phyloP scores from a whole-genome alignment of 2,329 filamentous ascomycete genomes.

The Graphiopsis chlorocephala region DNA sequence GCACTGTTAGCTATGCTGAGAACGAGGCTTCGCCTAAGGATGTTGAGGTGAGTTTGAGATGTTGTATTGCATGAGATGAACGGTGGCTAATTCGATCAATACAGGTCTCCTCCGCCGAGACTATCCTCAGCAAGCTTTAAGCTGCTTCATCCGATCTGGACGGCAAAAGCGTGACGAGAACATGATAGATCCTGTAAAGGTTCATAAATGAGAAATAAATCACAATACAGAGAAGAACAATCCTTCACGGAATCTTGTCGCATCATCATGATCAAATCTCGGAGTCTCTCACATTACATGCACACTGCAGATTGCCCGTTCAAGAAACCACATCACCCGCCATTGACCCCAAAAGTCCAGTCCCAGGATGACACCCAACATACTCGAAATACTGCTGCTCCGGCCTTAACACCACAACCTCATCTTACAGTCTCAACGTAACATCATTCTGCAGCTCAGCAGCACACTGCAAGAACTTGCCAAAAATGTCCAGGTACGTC shows the following conservation, averaged over 20 bases:
- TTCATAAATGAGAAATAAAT: slow-evolving; percentile 3
- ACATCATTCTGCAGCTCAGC: slow-evolving; percentile 25
- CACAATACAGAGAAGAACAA: not conserved
- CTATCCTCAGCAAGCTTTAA: slow-evolving; percentile 49
- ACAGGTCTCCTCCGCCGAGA: slow-evolving; percentile 49
- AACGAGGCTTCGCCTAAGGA: slow-evolving; percentile 59
- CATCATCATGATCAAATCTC: not conserved
- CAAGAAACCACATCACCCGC: not conserved
- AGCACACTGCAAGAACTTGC: slow-evolving; percentile 25
- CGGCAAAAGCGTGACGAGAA: not conserved
- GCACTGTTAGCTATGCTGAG: slow-evolving; percentile 78
- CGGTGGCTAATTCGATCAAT: not conserved
- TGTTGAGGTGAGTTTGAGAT: slow-evolving; percentile 42
- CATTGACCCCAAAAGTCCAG: slow-evolving; percentile 21
- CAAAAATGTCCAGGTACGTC: slow-evolving; percentile 27
- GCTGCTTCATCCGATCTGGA: not conserved
- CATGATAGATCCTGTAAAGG: slow-evolving; percentile 12
- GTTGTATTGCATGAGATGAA: not conserved
- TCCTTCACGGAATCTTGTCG: not conserved
- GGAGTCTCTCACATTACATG: not conserved
- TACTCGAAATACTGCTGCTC: slow-evolving; percentile 27
- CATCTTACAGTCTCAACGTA: slow-evolving; percentile 23
- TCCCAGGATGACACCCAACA: slow-evolving; percentile 24
- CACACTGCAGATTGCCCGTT: not conserved
- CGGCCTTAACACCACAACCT: slow-evolving; percentile 26